Evolutionary conservation across 768 basidiomycete species (phyloP), one percentile per base, ranked within the genome.

Genomic region (Auriscalpium orientale): DNA sequence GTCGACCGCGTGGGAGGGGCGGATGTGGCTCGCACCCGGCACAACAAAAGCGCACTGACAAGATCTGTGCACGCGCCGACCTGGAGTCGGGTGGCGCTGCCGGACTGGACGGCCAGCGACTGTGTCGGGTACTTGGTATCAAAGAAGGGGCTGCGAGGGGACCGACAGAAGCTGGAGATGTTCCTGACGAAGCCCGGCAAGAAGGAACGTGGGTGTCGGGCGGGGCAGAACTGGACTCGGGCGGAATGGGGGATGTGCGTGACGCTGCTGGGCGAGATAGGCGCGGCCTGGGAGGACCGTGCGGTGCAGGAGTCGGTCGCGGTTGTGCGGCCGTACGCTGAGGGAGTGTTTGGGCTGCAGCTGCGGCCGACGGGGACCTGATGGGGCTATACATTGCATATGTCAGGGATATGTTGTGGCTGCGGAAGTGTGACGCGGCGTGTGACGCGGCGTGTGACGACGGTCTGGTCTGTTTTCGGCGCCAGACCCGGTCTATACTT

Each of bases 221-320:
- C 79, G n/a, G 89, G 89, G 2, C 79, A 82, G 63, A 86, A 91
- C 59, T 92, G 88, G 88, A 75, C 84, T 12, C 72, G 79, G 47
- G 71, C 75, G 51, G 86, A 84, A 62, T 91, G 89, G 89, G 72
- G 77, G 59, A 72, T 77, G 12, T 79, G 72, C 33, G 66, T 86
- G 56, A 62, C 62, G 8, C 74, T 72, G 50, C 62, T 91, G 64
- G 69, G 65, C 35, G 65, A 64, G 28, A 69, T 88, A 40, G 85
- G 79, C 1, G 69, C 66, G 1, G 60, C 66, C 22, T 89, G 84
- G 79, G 69, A 68, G 4, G 83, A 87, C 51, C 70, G 65, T 9
- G 74, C 72, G n/a, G 72, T 90, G 37, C 59, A 65, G 6, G 78
- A 78, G 58, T 81, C 82, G 0, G 70, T 84, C 54, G 54, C 61